Evolutionary conservation across 1,284 basidiomycete species (phyloP), one percentile per base, ranked within the genome.

Genomic region (Cystobasidium slooffiae): DNA sequence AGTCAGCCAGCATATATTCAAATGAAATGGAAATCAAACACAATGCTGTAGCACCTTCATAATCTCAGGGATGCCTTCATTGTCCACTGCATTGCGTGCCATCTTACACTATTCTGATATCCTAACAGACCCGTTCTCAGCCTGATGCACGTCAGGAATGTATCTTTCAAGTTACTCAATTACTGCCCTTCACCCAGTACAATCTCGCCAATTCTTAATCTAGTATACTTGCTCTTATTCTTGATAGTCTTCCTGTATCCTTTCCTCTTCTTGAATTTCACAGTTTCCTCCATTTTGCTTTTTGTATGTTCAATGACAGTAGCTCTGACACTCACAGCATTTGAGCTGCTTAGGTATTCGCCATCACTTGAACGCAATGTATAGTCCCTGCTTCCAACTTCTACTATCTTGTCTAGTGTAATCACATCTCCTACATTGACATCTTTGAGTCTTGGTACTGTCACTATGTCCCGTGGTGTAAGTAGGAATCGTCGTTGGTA

Each of bases 181-280:
- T 18, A 8, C 51, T 73, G 47, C 37, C 31, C 51, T 10, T 51
- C 51, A 7, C 59, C 58, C 12, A 73, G 6, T 0, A 66, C 75
- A 65, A 82, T 80, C 44, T 77, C 78, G 49, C 81, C 80, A 51
- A 82, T 78, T n/a, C 82, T 75, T 53, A 82, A 39, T 80, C 94
- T 88, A 31, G 95, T 98, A 85, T 93, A 97, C 3, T 91, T 90
- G 83, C 95, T 93, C 84, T 97, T 97, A 83, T 94, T 91, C 81
- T 88, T 87, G 78, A 92, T 87, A 8, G 89, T 90, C 83, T 88
- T 90, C 82, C 87, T 84, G 85, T 98, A 98, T 16, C 95, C 94
- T 86, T 98, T 98, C 88, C 96, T 90, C 83, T 94, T 86, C 86
- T 98, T 99, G 86, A 94, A 96, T 85, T 97, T 97, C 83, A 94